These are phyloP conservation scores for Psophocarpus tetragonolobus DNA, from an alignment of 306 rosid genomes.

Conservation along the genomic window DNA sequence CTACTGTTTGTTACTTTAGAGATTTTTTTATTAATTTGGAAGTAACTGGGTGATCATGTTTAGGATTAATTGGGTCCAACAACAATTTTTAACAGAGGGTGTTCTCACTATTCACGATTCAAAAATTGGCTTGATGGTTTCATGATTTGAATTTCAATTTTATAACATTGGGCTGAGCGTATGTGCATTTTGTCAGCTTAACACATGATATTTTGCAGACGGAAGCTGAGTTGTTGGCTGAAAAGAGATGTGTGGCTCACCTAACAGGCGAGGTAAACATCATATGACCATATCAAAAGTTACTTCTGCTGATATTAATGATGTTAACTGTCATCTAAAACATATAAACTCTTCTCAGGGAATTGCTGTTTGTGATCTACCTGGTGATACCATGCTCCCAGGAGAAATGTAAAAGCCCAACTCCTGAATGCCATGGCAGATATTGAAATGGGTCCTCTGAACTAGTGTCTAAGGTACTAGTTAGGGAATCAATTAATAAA, in stretches of 20 bases:
- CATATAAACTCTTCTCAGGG: slow-evolving; percentile 51
- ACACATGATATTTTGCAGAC: slow-evolving; percentile 52
- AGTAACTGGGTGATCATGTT: background rate
- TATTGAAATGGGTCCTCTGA: background rate
- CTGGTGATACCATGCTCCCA: slow-evolving; percentile 97
- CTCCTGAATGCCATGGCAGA: slow-evolving; percentile 14
- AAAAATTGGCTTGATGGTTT: background rate
- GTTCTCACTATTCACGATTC: background rate
- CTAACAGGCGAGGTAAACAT: slow-evolving; percentile 87
- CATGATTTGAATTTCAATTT: background rate
- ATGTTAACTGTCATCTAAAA: slow-evolving; percentile 15
- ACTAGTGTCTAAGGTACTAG: background rate
- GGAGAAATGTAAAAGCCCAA: slow-evolving; percentile 74
- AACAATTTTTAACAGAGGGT: background rate
- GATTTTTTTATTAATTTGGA: background rate
- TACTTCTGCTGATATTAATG: background rate
- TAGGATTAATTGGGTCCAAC: background rate
- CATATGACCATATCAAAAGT: background rate
- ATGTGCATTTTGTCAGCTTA: background rate
- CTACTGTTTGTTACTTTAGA: background rate
- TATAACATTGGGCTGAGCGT: background rate
- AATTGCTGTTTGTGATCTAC: slow-evolving; percentile 85
- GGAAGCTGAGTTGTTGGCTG: slow-evolving; percentile 93
- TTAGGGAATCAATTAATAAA: background rate
- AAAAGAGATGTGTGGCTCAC: slow-evolving; percentile 96